A percentile compares a stretch with the other conserved stretches of the same genome.
Conservation (phyloP, 495 filamentous ascomycete species). For the Aspergillus diversus region DNA sequence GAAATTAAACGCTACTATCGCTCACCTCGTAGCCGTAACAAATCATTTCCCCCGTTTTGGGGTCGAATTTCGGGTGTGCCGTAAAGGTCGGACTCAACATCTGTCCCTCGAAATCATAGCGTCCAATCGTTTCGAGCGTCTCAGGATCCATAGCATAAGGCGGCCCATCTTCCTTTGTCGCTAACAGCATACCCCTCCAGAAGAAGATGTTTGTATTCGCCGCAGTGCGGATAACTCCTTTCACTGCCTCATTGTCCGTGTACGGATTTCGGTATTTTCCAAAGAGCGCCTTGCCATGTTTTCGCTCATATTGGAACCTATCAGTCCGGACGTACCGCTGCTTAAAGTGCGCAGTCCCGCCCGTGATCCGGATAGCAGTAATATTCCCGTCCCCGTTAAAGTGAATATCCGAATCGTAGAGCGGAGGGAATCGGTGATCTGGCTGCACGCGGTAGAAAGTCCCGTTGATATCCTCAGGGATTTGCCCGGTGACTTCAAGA, state of each 20-base stretch:
- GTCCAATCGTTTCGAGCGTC: slow-evolving; percentile 54
- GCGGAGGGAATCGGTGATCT: not conserved
- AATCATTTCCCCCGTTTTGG: slow-evolving; percentile 57
- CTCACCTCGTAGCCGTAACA: slow-evolving; percentile 51
- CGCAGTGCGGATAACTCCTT: slow-evolving; percentile 45
- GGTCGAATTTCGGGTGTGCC: slow-evolving; percentile 62
- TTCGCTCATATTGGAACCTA: slow-evolving; percentile 40
- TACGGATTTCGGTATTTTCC: slow-evolving; percentile 55
- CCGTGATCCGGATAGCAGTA: slow-evolving; percentile 52
- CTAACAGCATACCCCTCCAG: slow-evolving; percentile 52
- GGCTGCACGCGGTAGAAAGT: not conserved
- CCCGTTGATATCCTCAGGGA: not conserved
- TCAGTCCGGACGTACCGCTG: slow-evolving; percentile 57
- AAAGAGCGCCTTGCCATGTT: slow-evolving; percentile 37
- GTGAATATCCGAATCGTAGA: not conserved
- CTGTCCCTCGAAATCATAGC: slow-evolving; percentile 61
- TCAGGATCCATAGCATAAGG: slow-evolving; percentile 57
- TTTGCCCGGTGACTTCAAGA: not conserved
- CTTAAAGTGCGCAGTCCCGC: slow-evolving; percentile 52
- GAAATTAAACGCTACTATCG: not conserved
- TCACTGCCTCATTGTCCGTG: slow-evolving; percentile 52
- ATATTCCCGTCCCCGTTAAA: slow-evolving; percentile 39
- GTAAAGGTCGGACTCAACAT: slow-evolving; percentile 54
- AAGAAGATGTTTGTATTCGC: slow-evolving; percentile 57
- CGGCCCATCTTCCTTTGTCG: slow-evolving; percentile 55